A percentile compares a stretch with the other conserved stretches of the same genome.
Conservation (phyloP, 257 asterid species). For the Salvia rosmarinus region DNA sequence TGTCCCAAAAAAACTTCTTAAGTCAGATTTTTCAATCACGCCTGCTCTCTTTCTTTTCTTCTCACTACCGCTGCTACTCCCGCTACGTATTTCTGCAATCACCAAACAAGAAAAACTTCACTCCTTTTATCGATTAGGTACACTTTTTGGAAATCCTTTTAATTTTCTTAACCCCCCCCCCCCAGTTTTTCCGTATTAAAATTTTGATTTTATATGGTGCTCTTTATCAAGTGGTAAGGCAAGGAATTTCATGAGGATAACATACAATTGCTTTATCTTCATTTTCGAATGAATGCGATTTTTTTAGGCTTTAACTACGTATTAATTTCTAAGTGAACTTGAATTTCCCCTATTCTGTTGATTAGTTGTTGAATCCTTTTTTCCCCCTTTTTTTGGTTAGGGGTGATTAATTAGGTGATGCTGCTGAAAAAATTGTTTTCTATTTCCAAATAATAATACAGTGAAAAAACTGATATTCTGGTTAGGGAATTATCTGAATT, state of each 20-base stretch:
- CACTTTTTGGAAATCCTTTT: not conserved
- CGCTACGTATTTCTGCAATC: slow-evolving; percentile 11
- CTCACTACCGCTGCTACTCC: not conserved
- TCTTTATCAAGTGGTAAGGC: not conserved
- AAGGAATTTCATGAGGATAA: not conserved
- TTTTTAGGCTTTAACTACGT: not conserved
- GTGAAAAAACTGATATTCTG: not conserved
- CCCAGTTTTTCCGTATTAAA: not conserved
- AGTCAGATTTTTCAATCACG: not conserved
- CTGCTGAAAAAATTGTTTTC: not conserved
- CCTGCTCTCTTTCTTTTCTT: not conserved
- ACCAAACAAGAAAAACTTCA: not conserved
- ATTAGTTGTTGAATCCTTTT: not conserved
- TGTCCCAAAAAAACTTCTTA: too few species aligned
- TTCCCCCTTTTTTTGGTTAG: not conserved
- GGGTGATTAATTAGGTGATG: not conserved
- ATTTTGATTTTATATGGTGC: not conserved
- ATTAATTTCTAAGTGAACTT: slow-evolving; percentile 10
- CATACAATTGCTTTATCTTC: not conserved
- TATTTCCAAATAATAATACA: not conserved
- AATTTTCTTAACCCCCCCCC: not conserved
- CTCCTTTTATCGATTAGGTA: slow-evolving; percentile 17
- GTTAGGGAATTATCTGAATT: slow-evolving; percentile 1
- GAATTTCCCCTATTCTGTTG: not conserved
- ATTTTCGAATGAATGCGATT: slow-evolving; percentile 11